A percentile compares a stretch with the other conserved stretches of the same genome.
phyloP scores from a whole-genome alignment of 2,329 filamentous ascomycete genomes.

The Hypoxylon sp. region DNA sequence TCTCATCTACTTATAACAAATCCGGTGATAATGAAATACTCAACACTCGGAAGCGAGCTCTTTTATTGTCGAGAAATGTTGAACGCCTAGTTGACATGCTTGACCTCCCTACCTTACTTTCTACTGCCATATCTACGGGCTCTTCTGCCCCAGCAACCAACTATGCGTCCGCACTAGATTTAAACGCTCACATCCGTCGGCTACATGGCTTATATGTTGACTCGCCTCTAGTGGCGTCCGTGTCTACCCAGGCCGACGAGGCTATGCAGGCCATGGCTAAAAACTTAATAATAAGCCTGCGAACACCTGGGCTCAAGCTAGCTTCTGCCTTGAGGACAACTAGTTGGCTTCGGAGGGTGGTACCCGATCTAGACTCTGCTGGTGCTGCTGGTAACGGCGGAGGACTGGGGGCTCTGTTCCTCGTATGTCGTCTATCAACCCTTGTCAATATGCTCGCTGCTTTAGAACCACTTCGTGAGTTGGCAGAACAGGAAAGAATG shows the following conservation, averaged over 20 bases:
- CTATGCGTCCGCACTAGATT: constrained; percentile 90
- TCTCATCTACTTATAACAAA: constrained; percentile 87
- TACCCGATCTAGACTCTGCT: constrained; percentile 78
- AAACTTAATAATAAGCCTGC: constrained; percentile 84
- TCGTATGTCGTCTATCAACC: constrained; percentile 87
- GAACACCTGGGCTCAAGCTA: constrained; percentile 84
- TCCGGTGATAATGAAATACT: constrained; percentile 78
- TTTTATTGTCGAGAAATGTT: constrained; percentile 87
- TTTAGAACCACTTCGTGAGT: constrained; percentile 84
- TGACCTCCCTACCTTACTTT: constrained; percentile 87
- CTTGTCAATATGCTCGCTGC: constrained; percentile 85
- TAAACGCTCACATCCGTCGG: constrained; percentile 93
- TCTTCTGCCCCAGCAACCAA: constrained; percentile 73
- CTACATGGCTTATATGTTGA: constrained; percentile 86
- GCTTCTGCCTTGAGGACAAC: constrained; percentile 92
- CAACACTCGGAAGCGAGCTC: constrained; percentile 80
- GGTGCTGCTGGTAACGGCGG: constrained; percentile 67
- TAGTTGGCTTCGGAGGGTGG: constrained; percentile 88
- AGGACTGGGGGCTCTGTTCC: constrained; percentile 84
- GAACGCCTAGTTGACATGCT: constrained; percentile 92
- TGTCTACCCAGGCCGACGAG: constrained; percentile 83
- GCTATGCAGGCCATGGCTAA: constrained; percentile 91
- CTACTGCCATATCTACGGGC: constrained; percentile 78
- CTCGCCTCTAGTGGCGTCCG: constrained; percentile 80
- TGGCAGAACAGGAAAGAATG: constrained; percentile 86